Percentiles rank a stretch among this genome's conserved stretches.
phyloP scores from a whole-genome alignment of 441 rosid genomes.

The Oxalis stricta region DNA sequence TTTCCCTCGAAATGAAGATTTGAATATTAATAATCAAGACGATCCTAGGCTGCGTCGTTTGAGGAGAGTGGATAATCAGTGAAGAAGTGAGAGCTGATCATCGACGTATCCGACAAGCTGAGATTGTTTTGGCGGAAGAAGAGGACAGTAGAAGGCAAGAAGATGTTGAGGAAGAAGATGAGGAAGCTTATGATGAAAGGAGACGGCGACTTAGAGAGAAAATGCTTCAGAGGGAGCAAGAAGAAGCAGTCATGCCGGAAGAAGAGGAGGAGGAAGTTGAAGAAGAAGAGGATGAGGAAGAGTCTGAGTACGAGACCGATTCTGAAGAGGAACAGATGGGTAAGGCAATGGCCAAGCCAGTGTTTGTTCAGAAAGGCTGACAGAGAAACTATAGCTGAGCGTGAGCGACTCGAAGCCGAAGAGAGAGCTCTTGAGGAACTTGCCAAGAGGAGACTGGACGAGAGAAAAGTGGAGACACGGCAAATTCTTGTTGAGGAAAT shows the following conservation, averaged over 20 bases:
- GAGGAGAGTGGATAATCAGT: conserved; percentile 54
- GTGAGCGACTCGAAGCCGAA: conserved; percentile 67
- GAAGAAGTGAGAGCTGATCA: conserved; percentile 85
- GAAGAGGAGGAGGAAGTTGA: conserved; percentile 64
- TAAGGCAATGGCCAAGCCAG: conserved; percentile 68
- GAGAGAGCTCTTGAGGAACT: conserved; percentile 63
- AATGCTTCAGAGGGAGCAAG: conserved; percentile 41
- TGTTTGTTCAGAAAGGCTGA: conserved; percentile 68
- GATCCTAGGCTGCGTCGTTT: conserved; percentile 86
- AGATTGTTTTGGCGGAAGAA: conserved; percentile 61
- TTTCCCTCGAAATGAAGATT: conserved; percentile 36
- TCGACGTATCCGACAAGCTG: conserved; percentile 63
- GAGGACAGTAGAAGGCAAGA: conserved; percentile 53
- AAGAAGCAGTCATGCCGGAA: conserved; percentile 49
- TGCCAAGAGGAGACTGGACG: conserved; percentile 50
- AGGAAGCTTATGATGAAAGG: conserved; percentile 50
- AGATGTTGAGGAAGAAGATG: conserved; percentile 68
- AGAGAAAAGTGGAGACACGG: conserved; percentile 61
- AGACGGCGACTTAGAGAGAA: conserved; percentile 56
- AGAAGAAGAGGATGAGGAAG: conserved; percentile 71
- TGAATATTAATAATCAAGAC: conserved; percentile 32
- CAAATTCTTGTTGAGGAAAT: conserved; percentile 74
- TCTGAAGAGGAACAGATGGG: conserved; percentile 63
- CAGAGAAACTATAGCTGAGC: conserved; percentile 78
- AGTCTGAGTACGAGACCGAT: conserved; percentile 85